A percentile compares a stretch with the other conserved stretches of the same genome.
These are phyloP conservation scores for Colletotrichum theobromicola DNA, from an alignment of 2,329 filamentous ascomycete genomes.

Conservation along the genomic window DNA sequence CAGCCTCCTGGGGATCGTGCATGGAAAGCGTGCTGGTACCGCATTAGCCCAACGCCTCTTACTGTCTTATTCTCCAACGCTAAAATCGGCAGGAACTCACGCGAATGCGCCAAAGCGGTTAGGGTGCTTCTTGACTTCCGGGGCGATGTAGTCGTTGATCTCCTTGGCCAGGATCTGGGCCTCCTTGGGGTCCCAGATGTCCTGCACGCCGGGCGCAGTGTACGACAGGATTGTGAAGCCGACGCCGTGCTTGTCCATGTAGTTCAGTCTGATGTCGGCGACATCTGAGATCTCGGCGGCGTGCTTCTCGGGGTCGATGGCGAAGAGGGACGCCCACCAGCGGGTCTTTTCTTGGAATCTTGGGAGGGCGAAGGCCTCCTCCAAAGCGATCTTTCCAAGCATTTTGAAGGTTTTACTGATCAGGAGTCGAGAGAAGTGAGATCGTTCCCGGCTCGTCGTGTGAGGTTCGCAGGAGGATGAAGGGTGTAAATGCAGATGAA, in stretches of 20 bases:
- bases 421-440: neutral
- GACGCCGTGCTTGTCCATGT: slow-evolving; percentile 49
- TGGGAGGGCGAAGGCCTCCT: slow-evolving; percentile 65
- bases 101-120: slow-evolving; percentile 52
- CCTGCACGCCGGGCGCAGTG: slow-evolving; percentile 53
- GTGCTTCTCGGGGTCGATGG: neutral
- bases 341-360: neutral
- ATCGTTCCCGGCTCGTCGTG: neutral
- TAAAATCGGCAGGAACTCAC: slow-evolving; percentile 26
- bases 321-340: slow-evolving; percentile 31
- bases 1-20: neutral
- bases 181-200: slow-evolving; percentile 44
- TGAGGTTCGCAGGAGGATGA: neutral
- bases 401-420: slow-evolving; percentile 34
- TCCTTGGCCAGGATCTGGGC: slow-evolving; percentile 43
- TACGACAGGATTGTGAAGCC: slow-evolving; percentile 53
- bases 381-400: slow-evolving; percentile 65
- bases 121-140: slow-evolving; percentile 27
- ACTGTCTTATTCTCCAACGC: neutral
- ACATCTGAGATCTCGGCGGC: slow-evolving; percentile 50
- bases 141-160: slow-evolving; percentile 31
- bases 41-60: neutral
- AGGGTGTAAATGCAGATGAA: neutral
- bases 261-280: slow-evolving; percentile 26
- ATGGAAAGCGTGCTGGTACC: neutral